These are phyloP conservation scores for Pouteria campechiana DNA, from an alignment of 179 eudicot species.

Conservation along the genomic window DNA sequence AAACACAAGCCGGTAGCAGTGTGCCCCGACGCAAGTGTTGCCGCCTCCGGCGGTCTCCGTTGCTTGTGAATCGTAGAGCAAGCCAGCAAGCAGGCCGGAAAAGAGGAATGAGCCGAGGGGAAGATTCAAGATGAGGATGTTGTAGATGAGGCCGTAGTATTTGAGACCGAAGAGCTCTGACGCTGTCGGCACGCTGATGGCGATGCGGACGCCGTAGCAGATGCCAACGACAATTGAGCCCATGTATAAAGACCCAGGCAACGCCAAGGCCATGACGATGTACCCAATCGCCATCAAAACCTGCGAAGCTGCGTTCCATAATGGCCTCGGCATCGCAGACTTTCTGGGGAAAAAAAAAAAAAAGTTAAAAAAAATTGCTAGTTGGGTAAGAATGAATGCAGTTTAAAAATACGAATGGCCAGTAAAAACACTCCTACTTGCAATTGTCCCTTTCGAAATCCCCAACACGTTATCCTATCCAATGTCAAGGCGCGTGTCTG, in stretches of 20 bases:
- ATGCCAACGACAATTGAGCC: slow-evolving; percentile 77
- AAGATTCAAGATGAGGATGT: slow-evolving; percentile 66
- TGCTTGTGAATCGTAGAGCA: slow-evolving; percentile 66
- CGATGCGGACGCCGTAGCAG: slow-evolving; percentile 88
- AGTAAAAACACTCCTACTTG: too few relatives aligned
- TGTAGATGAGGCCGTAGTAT: slow-evolving; percentile 83
- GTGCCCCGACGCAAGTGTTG: slow-evolving; percentile 66
- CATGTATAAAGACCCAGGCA: slow-evolving; percentile 73
- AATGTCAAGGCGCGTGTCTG: too few relatives aligned
- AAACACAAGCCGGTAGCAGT: slow-evolving; percentile 77
- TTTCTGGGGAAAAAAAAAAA: slow-evolving; percentile 28
- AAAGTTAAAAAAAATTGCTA: background rate
- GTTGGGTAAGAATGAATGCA: background rate
- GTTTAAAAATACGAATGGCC: background rate
- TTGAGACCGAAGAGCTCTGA: slow-evolving; percentile 90
- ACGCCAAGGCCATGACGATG: slow-evolving; percentile 53
- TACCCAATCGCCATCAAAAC: slow-evolving; percentile 68
- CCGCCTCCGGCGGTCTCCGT: slow-evolving; percentile 60
- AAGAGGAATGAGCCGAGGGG: slow-evolving; percentile 92
- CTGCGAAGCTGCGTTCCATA: slow-evolving; percentile 90
- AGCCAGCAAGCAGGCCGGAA: slow-evolving; percentile 79
- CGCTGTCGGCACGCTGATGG: slow-evolving; percentile 83
- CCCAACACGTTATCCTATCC: too few relatives aligned
- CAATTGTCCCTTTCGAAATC: too few relatives aligned
- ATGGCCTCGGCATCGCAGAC: slow-evolving; percentile 73